phyloP scores from a whole-genome alignment of 176 grass and related monocot genomes.

The Triticum monococcum region DNA sequence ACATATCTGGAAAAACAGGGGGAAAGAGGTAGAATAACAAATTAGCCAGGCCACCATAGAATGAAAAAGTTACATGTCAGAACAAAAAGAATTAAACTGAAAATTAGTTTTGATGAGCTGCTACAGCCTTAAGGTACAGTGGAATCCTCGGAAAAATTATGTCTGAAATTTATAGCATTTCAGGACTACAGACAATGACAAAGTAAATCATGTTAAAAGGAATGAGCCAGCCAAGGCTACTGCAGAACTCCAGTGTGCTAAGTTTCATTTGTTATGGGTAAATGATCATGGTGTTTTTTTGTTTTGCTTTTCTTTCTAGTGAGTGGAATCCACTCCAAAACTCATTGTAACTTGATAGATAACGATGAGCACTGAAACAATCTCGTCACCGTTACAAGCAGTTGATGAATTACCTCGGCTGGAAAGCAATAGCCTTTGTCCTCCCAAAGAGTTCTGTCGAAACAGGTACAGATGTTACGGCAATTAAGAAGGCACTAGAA shows the following conservation, averaged over 20 bases:
- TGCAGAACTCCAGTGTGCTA: neutral
- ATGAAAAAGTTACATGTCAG: slow-evolving; percentile 4
- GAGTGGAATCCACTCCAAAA: slow-evolving; percentile 6
- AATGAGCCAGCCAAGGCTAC: slow-evolving; percentile 3
- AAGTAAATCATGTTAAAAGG: neutral
- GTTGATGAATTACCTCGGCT: slow-evolving; percentile 73
- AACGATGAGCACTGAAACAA: slow-evolving; percentile 13
- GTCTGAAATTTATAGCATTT: neutral
- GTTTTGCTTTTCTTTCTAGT: slow-evolving; percentile 34
- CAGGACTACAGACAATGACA: neutral
- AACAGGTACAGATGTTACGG: slow-evolving; percentile 75
- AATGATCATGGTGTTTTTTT: neutral
- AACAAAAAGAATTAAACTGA: slow-evolving; percentile 13
- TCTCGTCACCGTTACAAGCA: slow-evolving; percentile 2
- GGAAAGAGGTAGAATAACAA: slow-evolving; percentile 9
- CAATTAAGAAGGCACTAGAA: slow-evolving; percentile 79
- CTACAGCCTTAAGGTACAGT: slow-evolving; percentile 5
- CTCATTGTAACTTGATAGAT: neutral
- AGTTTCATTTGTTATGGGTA: slow-evolving; percentile 20
- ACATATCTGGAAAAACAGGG: slow-evolving; percentile 71
- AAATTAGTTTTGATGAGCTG: neutral
- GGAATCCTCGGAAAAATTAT: slow-evolving; percentile 12
- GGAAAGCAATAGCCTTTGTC: slow-evolving; percentile 85
- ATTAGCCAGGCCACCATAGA: slow-evolving; percentile 20
- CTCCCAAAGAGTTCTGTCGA: slow-evolving; percentile 78